Percentiles rank a stretch among this genome's conserved stretches.
Conservation (phyloP, 2,329 filamentous ascomycete species). For the Fusarium avenaceum region DNA sequence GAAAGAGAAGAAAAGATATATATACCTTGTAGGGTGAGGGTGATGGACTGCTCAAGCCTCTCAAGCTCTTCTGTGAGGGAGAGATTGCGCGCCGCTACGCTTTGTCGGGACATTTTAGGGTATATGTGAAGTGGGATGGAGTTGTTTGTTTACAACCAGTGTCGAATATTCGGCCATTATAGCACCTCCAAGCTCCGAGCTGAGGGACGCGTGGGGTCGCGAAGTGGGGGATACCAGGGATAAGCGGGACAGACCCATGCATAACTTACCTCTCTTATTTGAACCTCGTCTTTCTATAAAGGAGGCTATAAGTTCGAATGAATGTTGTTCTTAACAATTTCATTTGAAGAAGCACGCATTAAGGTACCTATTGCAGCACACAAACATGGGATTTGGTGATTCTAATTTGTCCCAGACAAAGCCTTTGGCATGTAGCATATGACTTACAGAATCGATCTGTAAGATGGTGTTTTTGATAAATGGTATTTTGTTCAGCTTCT, state of each 20-base stretch:
- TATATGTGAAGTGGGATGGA: conserved; percentile 10
- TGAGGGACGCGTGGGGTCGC: conserved; percentile 28
- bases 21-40: conserved; percentile 89
- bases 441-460: neutral
- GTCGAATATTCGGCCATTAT: neutral
- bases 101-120: conserved; percentile 63
- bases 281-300: neutral
- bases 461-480: too few species aligned
- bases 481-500: neutral
- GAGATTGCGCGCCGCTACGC: conserved; percentile 67
- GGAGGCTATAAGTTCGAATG: neutral
- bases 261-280: neutral
- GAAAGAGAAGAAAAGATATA: conserved; percentile 51
- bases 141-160: conserved; percentile 21
- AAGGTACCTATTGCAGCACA: neutral
- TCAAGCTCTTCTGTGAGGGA: conserved; percentile 96
- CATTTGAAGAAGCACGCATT: neutral
- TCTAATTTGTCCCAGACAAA: neutral
- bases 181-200: conserved; percentile 17
- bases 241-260: too few species aligned
- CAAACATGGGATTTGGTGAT: neutral
- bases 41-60: conserved; percentile 96
- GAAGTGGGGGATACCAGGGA: neutral
- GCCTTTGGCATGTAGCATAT: neutral
- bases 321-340: neutral